Percentiles rank a stretch among this genome's conserved stretches.
These are phyloP conservation scores for Chenopodium formosanum DNA, from an alignment of 148 eudicot genomes.

Conservation along the genomic window DNA sequence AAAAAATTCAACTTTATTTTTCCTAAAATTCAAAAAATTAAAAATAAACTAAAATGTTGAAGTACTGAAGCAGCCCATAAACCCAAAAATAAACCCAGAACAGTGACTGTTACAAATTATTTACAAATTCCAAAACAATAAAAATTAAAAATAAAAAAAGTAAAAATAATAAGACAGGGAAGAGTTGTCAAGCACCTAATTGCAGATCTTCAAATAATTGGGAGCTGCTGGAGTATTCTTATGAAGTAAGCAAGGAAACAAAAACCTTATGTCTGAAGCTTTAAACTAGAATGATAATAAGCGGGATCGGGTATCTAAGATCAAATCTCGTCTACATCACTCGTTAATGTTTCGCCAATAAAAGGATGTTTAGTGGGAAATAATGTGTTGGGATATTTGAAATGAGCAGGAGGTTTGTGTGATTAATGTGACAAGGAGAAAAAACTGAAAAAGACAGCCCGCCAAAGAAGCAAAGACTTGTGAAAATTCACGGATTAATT, in stretches of 20 bases:
- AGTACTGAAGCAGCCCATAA: not conserved
- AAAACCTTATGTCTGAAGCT: constrained; percentile 18
- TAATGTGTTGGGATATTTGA: not conserved
- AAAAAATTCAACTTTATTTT: not conserved
- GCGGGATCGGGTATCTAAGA: too few relatives aligned
- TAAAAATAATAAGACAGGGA: constrained; percentile 1
- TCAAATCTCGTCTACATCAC: not conserved
- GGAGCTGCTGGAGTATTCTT: constrained; percentile 21
- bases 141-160: not conserved
- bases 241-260: constrained; percentile 22
- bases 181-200: constrained; percentile 44
- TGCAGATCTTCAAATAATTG: constrained; percentile 29
- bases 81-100: not conserved
- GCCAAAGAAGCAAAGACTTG: not conserved
- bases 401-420: not conserved
- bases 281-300: not conserved
- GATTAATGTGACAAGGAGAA: not conserved
- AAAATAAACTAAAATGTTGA: not conserved
- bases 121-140: not conserved
- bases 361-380: too few relatives aligned
- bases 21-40: not conserved
- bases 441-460: not conserved
- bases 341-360: too few relatives aligned
- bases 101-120: not conserved
- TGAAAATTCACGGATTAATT: not conserved